phyloP scores from a whole-genome alignment of 2,329 filamentous ascomycete genomes.

The Xylariaceae sp. region DNA sequence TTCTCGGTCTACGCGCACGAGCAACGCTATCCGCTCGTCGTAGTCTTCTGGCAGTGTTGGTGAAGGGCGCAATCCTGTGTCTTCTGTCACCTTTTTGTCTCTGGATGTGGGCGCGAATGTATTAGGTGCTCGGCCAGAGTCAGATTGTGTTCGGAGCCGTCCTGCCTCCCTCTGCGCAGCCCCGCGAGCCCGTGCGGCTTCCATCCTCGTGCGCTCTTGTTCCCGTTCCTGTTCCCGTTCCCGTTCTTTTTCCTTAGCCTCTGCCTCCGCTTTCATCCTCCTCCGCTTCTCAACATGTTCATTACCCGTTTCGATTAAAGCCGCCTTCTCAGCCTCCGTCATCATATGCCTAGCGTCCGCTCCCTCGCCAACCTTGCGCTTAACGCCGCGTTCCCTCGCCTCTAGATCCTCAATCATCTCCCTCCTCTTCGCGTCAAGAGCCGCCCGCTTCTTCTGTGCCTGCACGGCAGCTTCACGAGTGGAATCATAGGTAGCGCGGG shows the following conservation, averaged over 20 bases:
- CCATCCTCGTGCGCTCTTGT: slow-evolving; percentile 30
- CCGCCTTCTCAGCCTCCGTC: slow-evolving; percentile 25
- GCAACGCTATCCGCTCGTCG: not conserved
- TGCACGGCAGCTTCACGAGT: slow-evolving; percentile 66
- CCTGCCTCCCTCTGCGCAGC: not conserved
- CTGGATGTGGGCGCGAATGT: slow-evolving; percentile 1
- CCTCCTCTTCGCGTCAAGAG: slow-evolving; percentile 68
- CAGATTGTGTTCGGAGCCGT: not conserved
- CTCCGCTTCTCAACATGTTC: slow-evolving; percentile 40
- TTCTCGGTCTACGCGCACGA: not conserved
- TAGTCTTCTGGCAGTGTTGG: not conserved
- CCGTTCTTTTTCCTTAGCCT: slow-evolving; percentile 31
- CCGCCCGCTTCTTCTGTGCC: slow-evolving; percentile 65
- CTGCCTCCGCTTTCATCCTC: slow-evolving; percentile 40
- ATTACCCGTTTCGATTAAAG: slow-evolving; percentile 34
- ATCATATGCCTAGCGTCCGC: slow-evolving; percentile 15
- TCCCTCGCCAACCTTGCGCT: slow-evolving; percentile 47
- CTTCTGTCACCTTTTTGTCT: slow-evolving; percentile 31
- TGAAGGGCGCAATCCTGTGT: slow-evolving; percentile 36
- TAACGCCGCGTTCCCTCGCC: slow-evolving; percentile 65
- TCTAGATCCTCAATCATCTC: slow-evolving; percentile 85
- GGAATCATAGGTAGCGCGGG: slow-evolving; percentile 74
- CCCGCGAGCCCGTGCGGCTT: slow-evolving; percentile 6
- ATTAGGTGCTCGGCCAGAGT: not conserved
- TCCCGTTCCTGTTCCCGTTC: slow-evolving; percentile 18